These are phyloP conservation scores for Hymenochaete sp. DNA, from an alignment of 1,284 basidiomycete genomes.

Conservation along the genomic window DNA sequence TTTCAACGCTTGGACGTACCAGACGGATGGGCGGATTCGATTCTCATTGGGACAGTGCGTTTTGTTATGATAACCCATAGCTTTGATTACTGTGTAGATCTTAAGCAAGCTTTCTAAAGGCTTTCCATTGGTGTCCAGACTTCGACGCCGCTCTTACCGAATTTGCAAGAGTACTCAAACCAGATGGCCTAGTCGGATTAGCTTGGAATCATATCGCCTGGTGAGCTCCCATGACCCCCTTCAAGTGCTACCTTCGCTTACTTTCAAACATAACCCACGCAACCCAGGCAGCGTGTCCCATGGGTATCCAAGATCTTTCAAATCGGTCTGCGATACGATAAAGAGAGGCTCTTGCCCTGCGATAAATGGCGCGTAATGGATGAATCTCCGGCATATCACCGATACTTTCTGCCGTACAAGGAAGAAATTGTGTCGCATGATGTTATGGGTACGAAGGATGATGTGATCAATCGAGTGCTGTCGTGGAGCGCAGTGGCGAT, in stretches of 20 bases:
- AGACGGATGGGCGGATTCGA: constrained; percentile 64
- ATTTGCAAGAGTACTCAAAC: constrained; percentile 64
- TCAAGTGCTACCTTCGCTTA: constrained; percentile 39
- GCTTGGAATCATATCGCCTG: constrained; percentile 64
- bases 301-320: constrained; percentile 8
- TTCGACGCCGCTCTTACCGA: constrained; percentile 55
- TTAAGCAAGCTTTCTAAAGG: constrained; percentile 32
- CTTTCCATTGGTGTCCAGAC: constrained; percentile 77
- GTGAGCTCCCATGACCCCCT: constrained; percentile 58
- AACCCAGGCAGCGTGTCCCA: constrained; percentile 1
- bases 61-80: neutral
- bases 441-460: constrained; percentile 40
- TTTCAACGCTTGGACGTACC: constrained; percentile 52
- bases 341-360: constrained; percentile 65
- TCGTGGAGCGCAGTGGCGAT: constrained; percentile 70
- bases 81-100: neutral
- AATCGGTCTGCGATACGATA: constrained; percentile 28
- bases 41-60: constrained; percentile 63
- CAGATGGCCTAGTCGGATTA: constrained; percentile 49
- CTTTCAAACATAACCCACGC: too few relatives aligned
- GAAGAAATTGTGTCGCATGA: constrained; percentile 46
- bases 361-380: constrained; percentile 60
- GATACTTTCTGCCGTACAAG: constrained; percentile 43
- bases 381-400: constrained; percentile 41
- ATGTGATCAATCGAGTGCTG: constrained; percentile 49